Conservation (phyloP, 345 rosid species). For the Dipteronia dyeriana region DNA sequence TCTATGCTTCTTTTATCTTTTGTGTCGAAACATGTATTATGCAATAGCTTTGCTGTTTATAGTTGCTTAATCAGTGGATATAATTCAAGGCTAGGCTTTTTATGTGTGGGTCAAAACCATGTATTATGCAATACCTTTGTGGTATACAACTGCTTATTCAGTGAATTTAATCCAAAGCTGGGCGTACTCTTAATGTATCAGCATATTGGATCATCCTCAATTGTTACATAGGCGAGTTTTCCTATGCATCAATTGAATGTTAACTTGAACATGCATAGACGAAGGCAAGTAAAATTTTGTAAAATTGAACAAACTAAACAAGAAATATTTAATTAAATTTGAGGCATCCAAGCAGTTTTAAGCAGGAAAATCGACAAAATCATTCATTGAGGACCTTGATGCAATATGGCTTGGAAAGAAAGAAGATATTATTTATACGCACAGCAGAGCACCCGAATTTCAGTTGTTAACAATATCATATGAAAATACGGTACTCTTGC, state of each 20-base stretch:
- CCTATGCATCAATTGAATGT: not conserved
- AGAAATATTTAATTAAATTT: not conserved
- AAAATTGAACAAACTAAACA: not conserved
- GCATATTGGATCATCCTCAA: not conserved
- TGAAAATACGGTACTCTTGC: not conserved
- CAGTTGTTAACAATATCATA: not conserved
- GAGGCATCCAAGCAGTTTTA: not conserved
- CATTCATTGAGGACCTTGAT: not conserved
- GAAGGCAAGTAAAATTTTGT: no score
- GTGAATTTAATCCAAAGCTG: not conserved
- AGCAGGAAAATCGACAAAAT: not conserved
- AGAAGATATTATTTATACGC: not conserved
- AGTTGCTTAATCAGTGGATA: not conserved
- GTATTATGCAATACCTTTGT: not conserved
- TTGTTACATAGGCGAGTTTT: not conserved
- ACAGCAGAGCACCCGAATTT: constrained; percentile 16
- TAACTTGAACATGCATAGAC: not conserved
- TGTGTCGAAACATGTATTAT: not conserved
- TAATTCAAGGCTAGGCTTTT: not conserved
- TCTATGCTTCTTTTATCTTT: no score
- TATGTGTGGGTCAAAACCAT: not conserved
- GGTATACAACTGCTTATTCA: not conserved
- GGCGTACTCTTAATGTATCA: not conserved
- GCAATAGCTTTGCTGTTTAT: not conserved
- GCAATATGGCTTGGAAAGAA: not conserved